These are phyloP conservation scores for Ogataea zsoltii DNA, from an alignment of 805 yeast genomes.

Conservation along the genomic window DNA sequence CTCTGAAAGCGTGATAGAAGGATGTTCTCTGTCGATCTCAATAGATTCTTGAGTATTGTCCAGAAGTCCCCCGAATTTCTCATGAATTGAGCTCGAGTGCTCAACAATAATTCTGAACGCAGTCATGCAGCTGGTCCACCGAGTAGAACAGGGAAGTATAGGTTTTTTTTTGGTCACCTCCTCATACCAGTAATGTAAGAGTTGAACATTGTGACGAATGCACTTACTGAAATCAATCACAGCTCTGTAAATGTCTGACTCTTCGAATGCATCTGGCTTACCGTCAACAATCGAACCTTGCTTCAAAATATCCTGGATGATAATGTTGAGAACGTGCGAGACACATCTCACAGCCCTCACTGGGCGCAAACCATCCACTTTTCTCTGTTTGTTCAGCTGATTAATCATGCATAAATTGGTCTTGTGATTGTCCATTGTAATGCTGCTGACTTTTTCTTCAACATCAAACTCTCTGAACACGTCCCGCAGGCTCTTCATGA, in stretches of 20 bases:
- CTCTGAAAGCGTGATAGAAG: not conserved
- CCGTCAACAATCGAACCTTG: not conserved
- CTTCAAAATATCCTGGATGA: not conserved
- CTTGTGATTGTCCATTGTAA: constrained; percentile 1
- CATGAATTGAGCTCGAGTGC: not conserved
- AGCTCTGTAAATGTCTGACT: not conserved
- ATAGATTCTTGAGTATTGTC: too few species aligned
- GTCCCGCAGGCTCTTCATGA: not conserved
- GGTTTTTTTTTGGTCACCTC: not conserved
- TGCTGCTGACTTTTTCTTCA: not conserved
- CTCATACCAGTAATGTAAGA: not conserved
- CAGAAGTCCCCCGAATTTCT: not conserved
- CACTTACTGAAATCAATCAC: not conserved
- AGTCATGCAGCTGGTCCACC: constrained; percentile 1
- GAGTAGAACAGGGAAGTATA: not conserved
- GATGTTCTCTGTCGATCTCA: not conserved
- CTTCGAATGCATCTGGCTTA: not conserved
- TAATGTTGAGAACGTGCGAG: not conserved
- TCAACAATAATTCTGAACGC: not conserved
- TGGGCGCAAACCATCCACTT: too few species aligned
- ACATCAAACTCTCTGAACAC: not conserved
- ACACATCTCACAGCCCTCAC: constrained; percentile 1
- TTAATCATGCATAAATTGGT: not conserved
- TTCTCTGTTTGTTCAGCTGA: not conserved
- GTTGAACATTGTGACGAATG: not conserved